These are phyloP conservation scores for Osmanthus fragrans DNA, from an alignment of 257 asterid genomes.

Conservation along the genomic window DNA sequence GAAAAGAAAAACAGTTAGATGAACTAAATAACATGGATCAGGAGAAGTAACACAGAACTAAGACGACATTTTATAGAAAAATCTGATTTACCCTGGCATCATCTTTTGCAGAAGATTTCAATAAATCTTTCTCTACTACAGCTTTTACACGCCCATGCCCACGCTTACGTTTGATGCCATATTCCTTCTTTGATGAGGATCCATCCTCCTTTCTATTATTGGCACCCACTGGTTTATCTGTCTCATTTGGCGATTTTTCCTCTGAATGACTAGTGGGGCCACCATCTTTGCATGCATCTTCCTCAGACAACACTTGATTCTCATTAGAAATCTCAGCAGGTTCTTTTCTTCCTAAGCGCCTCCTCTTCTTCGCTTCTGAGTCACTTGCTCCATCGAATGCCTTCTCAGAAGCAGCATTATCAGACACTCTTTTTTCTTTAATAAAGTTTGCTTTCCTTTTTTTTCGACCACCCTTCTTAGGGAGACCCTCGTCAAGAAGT, in stretches of 20 bases:
- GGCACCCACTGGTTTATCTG: conserved; percentile 33
- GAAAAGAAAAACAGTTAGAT: conserved; percentile 16
- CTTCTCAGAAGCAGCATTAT: conserved; percentile 39
- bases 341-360: conserved; percentile 29
- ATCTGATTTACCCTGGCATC: conserved; percentile 42
- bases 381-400: conserved; percentile 47
- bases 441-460: conserved; percentile 41
- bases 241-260: conserved; percentile 36
- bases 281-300: conserved; percentile 44
- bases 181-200: conserved; percentile 43
- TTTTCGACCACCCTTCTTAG: conserved; percentile 30
- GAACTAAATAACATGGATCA: conserved; percentile 5
- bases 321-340: conserved; percentile 37
- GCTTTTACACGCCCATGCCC: conserved; percentile 50
- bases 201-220: conserved; percentile 34
- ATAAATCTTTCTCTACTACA: conserved; percentile 36
- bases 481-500: conserved; percentile 45
- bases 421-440: conserved; percentile 42
- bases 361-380: conserved; percentile 34
- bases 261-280: conserved; percentile 54
- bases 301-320: conserved; percentile 39
- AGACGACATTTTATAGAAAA: conserved; percentile 6
- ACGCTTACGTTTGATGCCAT: conserved; percentile 33
- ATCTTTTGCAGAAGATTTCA: conserved; percentile 47
- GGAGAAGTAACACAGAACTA: conserved; percentile 20